Evolutionary conservation across 176 grass and related monocot species (phyloP).

Genomic region (Oryza australiensis): DNA sequence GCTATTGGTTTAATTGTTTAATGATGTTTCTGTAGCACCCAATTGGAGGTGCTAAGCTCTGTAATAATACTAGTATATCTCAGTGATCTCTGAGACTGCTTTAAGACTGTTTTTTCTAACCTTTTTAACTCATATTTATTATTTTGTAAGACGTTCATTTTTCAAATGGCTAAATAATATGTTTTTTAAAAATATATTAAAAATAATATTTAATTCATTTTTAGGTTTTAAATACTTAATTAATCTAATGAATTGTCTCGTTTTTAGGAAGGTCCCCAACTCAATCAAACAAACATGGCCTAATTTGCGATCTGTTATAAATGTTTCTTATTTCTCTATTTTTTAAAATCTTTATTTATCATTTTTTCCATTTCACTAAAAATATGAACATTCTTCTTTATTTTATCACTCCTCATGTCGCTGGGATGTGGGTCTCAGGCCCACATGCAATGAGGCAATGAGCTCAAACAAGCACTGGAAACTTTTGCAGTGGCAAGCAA

Average conservation of each 20-base stretch:
- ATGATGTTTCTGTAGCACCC: neutral
- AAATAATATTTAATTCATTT: too few species aligned
- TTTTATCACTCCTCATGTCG: neutral
- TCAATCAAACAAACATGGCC: too few species aligned
- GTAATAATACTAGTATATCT: neutral
- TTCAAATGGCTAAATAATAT: too few species aligned
- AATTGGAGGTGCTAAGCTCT: neutral
- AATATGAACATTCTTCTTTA: neutral
- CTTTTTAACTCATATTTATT: too few species aligned
- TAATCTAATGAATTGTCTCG: too few species aligned
- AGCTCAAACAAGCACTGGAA: neutral
- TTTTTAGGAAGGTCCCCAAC: too few species aligned
- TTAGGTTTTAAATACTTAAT: too few species aligned
- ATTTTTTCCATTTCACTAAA: neutral
- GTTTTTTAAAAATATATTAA: too few species aligned
- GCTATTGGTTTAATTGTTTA: neutral
- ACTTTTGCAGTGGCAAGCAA: neutral
- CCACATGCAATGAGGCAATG: neutral
- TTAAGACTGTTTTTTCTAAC: too few species aligned
- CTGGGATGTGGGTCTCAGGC: neutral
- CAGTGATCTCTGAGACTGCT: neutral
- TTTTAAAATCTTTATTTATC: neutral
- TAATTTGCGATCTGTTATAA: neutral
- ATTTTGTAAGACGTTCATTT: too few species aligned
- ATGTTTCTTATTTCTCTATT: neutral